Conservation (phyloP, 495 filamentous ascomycete genomes). For the Aspergillus wentii region DNA sequence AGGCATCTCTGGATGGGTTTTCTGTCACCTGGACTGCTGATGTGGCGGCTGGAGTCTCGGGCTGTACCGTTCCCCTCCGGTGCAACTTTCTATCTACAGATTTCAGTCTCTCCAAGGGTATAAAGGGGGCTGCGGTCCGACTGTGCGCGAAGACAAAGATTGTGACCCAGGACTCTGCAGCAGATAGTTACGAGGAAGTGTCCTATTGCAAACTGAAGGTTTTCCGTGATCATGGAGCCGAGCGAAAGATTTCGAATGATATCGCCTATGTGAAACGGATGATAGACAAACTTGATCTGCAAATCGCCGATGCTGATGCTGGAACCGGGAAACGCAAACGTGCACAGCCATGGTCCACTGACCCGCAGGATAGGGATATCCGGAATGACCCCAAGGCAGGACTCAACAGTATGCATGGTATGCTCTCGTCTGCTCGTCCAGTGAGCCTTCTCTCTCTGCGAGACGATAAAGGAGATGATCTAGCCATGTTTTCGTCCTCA, state of each 20-base stretch:
- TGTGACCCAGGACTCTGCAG: constrained; percentile 33
- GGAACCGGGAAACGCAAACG: constrained; percentile 82
- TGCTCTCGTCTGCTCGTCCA: constrained; percentile 89
- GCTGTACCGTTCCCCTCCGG: constrained; percentile 77
- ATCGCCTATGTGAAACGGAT: constrained; percentile 84
- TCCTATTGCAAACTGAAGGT: constrained; percentile 93
- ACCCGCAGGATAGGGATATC: constrained; percentile 74
- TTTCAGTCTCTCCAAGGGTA: constrained; percentile 94
- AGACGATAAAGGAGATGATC: constrained; percentile 82
- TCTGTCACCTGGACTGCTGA: constrained; percentile 80
- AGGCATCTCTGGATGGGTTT: constrained; percentile 84
- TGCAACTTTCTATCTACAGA: constrained; percentile 98
- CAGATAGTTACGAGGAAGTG: constrained; percentile 55
- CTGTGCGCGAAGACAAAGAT: constrained; percentile 83
- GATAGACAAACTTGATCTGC: constrained; percentile 88
- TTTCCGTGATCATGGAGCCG: constrained; percentile 90
- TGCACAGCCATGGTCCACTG: constrained; percentile 93
- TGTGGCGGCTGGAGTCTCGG: constrained; percentile 48
- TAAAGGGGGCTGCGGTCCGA: constrained; percentile 89
- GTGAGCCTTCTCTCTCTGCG: constrained; percentile 82
- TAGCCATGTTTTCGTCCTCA: constrained; percentile 88
- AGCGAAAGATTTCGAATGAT: constrained; percentile 90
- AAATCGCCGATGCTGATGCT: constrained; percentile 75
- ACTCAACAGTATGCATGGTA: constrained; percentile 81
- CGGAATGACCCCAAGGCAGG: constrained; percentile 86